A percentile compares a stretch with the other conserved stretches of the same genome.
phyloP scores from a whole-genome alignment of 2,329 filamentous ascomycete genomes.

The Passalora sequoiae region DNA sequence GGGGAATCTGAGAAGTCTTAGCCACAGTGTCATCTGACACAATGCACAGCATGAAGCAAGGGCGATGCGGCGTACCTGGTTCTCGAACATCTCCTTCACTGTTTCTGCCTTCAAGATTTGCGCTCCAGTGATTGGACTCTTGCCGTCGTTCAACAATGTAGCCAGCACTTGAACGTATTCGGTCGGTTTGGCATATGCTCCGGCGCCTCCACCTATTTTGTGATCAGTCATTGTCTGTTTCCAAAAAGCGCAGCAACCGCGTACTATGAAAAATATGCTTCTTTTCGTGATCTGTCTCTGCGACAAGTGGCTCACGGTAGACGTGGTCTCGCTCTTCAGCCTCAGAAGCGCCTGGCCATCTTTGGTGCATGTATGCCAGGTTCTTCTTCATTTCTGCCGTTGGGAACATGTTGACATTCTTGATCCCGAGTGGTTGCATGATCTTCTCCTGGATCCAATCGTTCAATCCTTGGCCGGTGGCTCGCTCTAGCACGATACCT shows the following conservation, averaged over 20 bases:
- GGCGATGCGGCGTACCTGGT: slow-evolving; percentile 29
- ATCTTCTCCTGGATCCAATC: slow-evolving; percentile 46
- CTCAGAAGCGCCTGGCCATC: slow-evolving; percentile 37
- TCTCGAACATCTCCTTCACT: slow-evolving; percentile 58
- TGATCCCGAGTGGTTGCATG: slow-evolving; percentile 43
- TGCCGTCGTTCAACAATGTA: slow-evolving; percentile 60
- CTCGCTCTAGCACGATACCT: slow-evolving; percentile 44
- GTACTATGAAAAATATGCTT: slow-evolving; percentile 39
- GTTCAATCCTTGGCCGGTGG: slow-evolving; percentile 40
- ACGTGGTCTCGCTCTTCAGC: slow-evolving; percentile 46
- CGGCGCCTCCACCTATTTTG: slow-evolving; percentile 49
- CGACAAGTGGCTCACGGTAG: slow-evolving; percentile 45
- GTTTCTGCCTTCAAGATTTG: slow-evolving; percentile 54
- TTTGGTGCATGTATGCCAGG: slow-evolving; percentile 54
- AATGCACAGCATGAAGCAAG: slow-evolving; percentile 6
- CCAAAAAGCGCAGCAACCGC: neutral
- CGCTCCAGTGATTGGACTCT: slow-evolving; percentile 51
- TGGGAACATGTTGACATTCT: slow-evolving; percentile 55
- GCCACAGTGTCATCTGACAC: no score
- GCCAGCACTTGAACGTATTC: slow-evolving; percentile 61
- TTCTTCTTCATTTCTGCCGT: slow-evolving; percentile 49
- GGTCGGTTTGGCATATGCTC: slow-evolving; percentile 54
- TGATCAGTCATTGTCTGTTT: neutral
- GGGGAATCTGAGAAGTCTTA: slow-evolving; percentile 40
- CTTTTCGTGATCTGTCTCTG: slow-evolving; percentile 41